A percentile compares a stretch with the other conserved stretches of the same genome.
Evolutionary conservation across 495 filamentous ascomycete genomes (phyloP).

Genomic region (Aspergillus biplanus): DNA sequence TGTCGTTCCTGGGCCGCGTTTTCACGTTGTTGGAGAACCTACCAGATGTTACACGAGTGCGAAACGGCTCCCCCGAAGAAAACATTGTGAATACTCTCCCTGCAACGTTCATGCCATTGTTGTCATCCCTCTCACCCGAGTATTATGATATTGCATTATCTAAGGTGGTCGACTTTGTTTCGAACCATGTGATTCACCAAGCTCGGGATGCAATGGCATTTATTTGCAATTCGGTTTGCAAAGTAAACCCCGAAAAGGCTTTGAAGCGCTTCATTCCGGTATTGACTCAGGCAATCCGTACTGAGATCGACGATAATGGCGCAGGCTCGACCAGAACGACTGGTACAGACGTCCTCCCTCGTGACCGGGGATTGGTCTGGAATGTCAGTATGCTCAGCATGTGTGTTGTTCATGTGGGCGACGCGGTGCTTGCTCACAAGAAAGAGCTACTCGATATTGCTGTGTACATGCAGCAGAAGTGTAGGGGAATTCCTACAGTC

Average conservation of each 20-base stretch:
- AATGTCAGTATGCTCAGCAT: constrained; percentile 97
- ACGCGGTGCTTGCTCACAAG: constrained; percentile 84
- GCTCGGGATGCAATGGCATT: constrained; percentile 98
- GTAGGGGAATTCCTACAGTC: constrained; percentile 88
- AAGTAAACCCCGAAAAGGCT: constrained; percentile 89
- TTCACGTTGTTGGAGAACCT: constrained; percentile 96
- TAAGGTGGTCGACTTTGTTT: constrained; percentile 92
- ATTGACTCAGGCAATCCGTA: constrained; percentile 86
- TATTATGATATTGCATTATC: constrained; percentile 89
- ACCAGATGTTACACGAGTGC: constrained; percentile 82
- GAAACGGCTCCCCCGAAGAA: constrained; percentile 91
- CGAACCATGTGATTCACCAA: constrained; percentile 94
- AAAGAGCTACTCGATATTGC: constrained; percentile 89
- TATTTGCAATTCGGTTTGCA: constrained; percentile 94
- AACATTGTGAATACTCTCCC: constrained; percentile 96
- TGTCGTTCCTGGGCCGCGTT: constrained; percentile 87
- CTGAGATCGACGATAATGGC: constrained; percentile 96
- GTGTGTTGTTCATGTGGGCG: constrained; percentile 95
- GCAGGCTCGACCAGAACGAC: constrained; percentile 93
- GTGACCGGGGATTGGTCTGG: constrained; percentile 93
- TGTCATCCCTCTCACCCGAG: constrained; percentile 89
- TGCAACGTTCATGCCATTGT: constrained; percentile 85
- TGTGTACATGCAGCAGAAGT: constrained; percentile 92
- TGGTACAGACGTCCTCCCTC: constrained; percentile 88
- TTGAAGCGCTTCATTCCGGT: constrained; percentile 88